Base-by-base conservation (phyloP, 441 rosid species). In the Pelargonium myrrhifolium region DNA sequence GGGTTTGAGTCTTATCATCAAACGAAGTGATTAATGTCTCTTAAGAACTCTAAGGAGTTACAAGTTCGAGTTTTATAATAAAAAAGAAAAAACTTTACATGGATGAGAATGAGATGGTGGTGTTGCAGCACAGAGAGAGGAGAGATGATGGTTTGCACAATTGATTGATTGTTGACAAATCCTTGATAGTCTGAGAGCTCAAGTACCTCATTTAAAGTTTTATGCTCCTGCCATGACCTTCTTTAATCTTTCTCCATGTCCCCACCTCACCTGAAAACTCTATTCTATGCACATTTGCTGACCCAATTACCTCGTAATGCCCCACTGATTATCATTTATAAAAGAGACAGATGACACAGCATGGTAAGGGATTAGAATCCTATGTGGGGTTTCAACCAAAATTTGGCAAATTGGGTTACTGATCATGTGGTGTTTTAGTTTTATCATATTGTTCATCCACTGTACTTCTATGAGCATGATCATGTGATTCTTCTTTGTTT, bases 281-380 rank as follows among this genome's bases (percentile, higher is more conserved):
- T 47, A 47, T 28, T 28, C 31, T 28, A 28, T 28, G 31, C 31
- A 24, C 3, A 28, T 28, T 1, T 28, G 31, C 31, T 47, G 53
- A 47, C 47, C 53, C 53, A 47, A 47, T 47, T 47, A 47, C n/a
- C n/a, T 11, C 53, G n/a, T 14, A 71, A 53, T 68, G n/a, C n/a
- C n/a, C n/a, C n/a, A n/a, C n/a, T n/a, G n/a, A n/a, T n/a, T n/a
- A n/a, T n/a, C n/a, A n/a, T n/a, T n/a, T n/a, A n/a, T n/a, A n/a
- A 72, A 76, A 74, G 45, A 49, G 71, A 78, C 80, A 67, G n/a
- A n/a, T 68, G 72, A 65, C 65, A 68, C 15, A 15, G 4, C 74
- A 24, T 70, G 77, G 74, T 78, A 66, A 74, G 67, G 74, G 65
- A 53, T 69, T 72, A 79, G 89, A 86, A 89, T 89, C 90, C 95